A percentile compares a stretch with the other conserved stretches of the same genome.
Conservation (phyloP, 306 rosid species). For the Trifolium repens region DNA sequence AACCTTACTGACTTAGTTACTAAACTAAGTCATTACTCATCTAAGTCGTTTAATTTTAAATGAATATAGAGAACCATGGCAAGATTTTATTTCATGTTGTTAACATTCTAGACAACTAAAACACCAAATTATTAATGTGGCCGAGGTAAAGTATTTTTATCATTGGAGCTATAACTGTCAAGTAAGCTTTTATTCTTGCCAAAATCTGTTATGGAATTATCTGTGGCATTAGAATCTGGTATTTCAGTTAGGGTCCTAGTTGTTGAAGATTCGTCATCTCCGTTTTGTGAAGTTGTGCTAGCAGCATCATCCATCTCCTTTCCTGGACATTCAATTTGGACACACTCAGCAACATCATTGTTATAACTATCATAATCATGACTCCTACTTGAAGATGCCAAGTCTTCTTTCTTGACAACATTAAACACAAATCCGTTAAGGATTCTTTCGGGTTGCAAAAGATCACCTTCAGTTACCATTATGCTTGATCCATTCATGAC, state of each 20-base stretch:
- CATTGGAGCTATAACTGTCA: conserved; percentile 37
- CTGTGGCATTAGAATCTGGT: conserved; percentile 21
- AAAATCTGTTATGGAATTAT: conserved; percentile 37
- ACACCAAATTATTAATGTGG: neutral
- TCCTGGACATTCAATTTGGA: conserved; percentile 71
- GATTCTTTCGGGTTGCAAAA: conserved; percentile 90
- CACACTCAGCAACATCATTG: conserved; percentile 65
- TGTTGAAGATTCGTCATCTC: conserved; percentile 44
- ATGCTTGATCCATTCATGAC: conserved; percentile 62
- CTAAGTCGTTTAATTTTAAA: neutral
- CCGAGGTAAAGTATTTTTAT: neutral
- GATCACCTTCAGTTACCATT: conserved; percentile 85
- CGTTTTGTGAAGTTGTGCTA: conserved; percentile 72
- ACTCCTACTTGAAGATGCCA: conserved; percentile 57
- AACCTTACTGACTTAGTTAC: too few species aligned
- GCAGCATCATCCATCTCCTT: conserved; percentile 72
- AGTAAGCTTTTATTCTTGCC: conserved; percentile 36
- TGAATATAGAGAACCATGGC: conserved; percentile 11
- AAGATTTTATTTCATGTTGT: conserved; percentile 15
- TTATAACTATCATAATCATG: conserved; percentile 54
- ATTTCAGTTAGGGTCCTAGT: conserved; percentile 36
- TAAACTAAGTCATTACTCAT: too few species aligned
- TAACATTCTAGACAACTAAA: conserved; percentile 24
- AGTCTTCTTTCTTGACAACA: conserved; percentile 85
- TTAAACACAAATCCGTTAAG: conserved; percentile 82